phyloP scores from a whole-genome alignment of 2,329 filamentous ascomycete species.

The Xylariaceae sp. region DNA sequence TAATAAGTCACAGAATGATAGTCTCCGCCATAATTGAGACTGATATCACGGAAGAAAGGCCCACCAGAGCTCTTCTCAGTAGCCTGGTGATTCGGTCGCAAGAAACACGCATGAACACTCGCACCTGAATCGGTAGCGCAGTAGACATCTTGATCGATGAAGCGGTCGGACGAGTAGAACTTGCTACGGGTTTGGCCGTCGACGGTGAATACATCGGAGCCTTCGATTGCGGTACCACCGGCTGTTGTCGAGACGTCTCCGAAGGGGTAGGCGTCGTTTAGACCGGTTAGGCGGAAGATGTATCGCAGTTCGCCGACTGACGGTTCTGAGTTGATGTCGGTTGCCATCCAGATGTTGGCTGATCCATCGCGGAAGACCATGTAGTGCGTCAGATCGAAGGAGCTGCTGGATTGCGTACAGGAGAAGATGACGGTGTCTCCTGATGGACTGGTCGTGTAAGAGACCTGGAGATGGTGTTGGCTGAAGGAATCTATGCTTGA shows the following conservation, averaged over 20 bases:
- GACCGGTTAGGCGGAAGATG: slow-evolving; percentile 36
- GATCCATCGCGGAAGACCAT: slow-evolving; percentile 47
- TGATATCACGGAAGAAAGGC: slow-evolving; percentile 52
- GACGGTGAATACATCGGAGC: slow-evolving; percentile 43
- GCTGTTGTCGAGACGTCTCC: slow-evolving; percentile 44
- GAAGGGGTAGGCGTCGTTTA: slow-evolving; percentile 38
- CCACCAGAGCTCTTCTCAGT: slow-evolving; percentile 55
- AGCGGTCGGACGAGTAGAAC: slow-evolving; percentile 56
- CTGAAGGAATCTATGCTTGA: slow-evolving; percentile 10
- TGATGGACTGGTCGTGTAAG: slow-evolving; percentile 25
- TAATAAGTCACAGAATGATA: slow-evolving; percentile 53
- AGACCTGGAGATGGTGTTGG: slow-evolving; percentile 34
- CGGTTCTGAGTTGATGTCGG: slow-evolving; percentile 45
- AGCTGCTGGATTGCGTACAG: slow-evolving; percentile 44
- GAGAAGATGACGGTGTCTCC: slow-evolving; percentile 49
- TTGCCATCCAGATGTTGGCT: slow-evolving; percentile 46
- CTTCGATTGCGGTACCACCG: slow-evolving; percentile 45
- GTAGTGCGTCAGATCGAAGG: slow-evolving; percentile 46
- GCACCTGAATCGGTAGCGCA: slow-evolving; percentile 37
- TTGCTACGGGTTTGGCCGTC: slow-evolving; percentile 54
- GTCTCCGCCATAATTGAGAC: slow-evolving; percentile 49
- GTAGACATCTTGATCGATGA: slow-evolving; percentile 55
- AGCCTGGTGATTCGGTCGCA: slow-evolving; percentile 36
- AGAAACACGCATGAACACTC: slow-evolving; percentile 29
- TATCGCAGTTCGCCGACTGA: slow-evolving; percentile 47